Evolutionary conservation across 306 rosid species (phyloP).

Genomic region (Glycyrrhiza uralensis): DNA sequence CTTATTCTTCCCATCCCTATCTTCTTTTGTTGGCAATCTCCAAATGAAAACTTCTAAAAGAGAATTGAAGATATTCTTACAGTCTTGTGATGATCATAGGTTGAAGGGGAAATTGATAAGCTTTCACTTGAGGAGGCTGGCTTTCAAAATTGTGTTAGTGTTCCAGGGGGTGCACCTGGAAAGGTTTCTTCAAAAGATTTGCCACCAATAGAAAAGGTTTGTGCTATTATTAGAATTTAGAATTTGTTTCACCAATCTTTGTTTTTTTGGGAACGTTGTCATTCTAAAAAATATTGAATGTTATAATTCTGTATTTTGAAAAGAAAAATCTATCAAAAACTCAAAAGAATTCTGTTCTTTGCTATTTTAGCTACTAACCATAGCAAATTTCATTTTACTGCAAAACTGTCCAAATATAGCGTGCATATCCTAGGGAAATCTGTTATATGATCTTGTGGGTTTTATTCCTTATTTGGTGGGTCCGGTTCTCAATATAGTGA

Average conservation of each 20-base stretch:
- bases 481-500: too few species aligned
- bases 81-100: slow-evolving; percentile 45
- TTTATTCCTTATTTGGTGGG: too few species aligned
- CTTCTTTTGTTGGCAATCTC: background rate
- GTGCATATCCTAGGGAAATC: too few species aligned
- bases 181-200: slow-evolving; percentile 58
- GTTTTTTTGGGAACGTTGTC: too few species aligned
- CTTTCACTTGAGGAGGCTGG: slow-evolving; percentile 96
- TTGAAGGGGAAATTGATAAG: slow-evolving; percentile 93
- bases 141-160: slow-evolving; percentile 81
- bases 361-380: too few species aligned
- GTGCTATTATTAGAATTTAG: background rate
- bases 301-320: too few species aligned
- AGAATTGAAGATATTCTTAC: slow-evolving; percentile 5
- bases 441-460: too few species aligned
- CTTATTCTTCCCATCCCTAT: slow-evolving; percentile 15
- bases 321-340: too few species aligned
- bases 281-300: too few species aligned
- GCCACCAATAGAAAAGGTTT: slow-evolving; percentile 74
- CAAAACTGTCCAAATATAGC: too few species aligned
- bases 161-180: slow-evolving; percentile 80
- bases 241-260: background rate
- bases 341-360: too few species aligned
- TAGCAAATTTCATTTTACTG: too few species aligned
- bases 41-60: slow-evolving; percentile 9